phyloP scores from a whole-genome alignment of 768 basidiomycete species.

The Auricularia heimuer region DNA sequence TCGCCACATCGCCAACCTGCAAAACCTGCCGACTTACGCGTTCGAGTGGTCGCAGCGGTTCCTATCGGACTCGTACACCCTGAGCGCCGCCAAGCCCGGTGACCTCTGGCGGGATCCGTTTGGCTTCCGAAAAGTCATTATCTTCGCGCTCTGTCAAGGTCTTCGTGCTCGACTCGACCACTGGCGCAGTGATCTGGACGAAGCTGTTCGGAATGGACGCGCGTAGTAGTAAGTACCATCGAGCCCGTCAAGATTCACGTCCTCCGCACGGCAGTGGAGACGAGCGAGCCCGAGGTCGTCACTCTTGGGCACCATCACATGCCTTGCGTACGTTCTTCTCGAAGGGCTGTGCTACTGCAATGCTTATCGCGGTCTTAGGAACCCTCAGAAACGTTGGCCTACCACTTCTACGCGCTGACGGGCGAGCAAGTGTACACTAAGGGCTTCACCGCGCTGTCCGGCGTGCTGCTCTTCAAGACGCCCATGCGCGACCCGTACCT shows the following conservation, averaged over 20 bases:
- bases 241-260: constrained; percentile 54
- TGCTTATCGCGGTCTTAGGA: constrained; percentile 27
- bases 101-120: constrained; percentile 62
- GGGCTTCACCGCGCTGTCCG: constrained; percentile 52
- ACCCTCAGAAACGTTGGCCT: constrained; percentile 60
- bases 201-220: constrained; percentile 58
- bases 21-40: constrained; percentile 62
- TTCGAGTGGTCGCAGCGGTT: constrained; percentile 61
- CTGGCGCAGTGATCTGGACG: constrained; percentile 72
- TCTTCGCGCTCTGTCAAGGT: constrained; percentile 68
- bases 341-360: not conserved
- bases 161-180: constrained; percentile 73
- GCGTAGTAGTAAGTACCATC: constrained; percentile 39
- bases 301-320: constrained; percentile 52
- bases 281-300: constrained; percentile 43
- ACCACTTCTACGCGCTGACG: constrained; percentile 67
- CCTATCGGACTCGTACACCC: constrained; percentile 51
- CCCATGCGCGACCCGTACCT: constrained; percentile 25
- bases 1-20: constrained; percentile 50
- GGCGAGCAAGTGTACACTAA: constrained; percentile 53
- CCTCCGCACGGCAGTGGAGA: constrained; percentile 36
- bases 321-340: constrained; percentile 41
- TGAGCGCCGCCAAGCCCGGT: constrained; percentile 22
- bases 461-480: constrained; percentile 41
- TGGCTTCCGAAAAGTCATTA: constrained; percentile 77